These are phyloP conservation scores for Thelephora aurantiotincta DNA, from an alignment of 768 basidiomycete genomes.

Conservation along the genomic window DNA sequence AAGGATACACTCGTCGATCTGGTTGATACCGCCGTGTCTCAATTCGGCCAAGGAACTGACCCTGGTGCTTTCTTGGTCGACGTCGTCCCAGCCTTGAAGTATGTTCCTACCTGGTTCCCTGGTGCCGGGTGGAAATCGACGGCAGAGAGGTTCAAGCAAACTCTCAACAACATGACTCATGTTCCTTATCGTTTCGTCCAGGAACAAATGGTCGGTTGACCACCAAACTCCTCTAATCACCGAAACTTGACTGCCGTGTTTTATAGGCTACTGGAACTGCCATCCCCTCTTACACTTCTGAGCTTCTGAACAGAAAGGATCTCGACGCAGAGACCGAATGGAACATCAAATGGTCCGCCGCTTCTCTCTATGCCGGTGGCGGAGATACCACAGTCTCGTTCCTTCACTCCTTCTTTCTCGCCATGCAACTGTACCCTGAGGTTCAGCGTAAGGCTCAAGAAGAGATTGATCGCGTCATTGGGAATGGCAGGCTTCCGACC, in stretches of 20 bases:
- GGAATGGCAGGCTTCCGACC: conserved; percentile 1
- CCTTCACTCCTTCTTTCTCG: conserved; percentile 2
- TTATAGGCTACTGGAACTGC: conserved; percentile 9
- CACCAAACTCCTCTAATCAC: neutral
- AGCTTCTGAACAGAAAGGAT: conserved; percentile 10
- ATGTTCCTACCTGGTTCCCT: conserved; percentile 26
- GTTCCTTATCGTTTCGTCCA: conserved; percentile 20
- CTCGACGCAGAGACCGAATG: conserved; percentile 41
- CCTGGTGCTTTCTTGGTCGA: conserved; percentile 24
- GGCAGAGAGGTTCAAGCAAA: conserved; percentile 15
- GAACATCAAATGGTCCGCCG: conserved; percentile 48
- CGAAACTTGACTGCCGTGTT: neutral
- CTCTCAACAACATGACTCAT: conserved; percentile 8
- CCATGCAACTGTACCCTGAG: conserved; percentile 2
- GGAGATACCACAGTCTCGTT: neutral
- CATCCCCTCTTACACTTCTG: conserved; percentile 9
- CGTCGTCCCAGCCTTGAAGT: conserved; percentile 17
- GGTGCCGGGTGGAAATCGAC: conserved; percentile 21
- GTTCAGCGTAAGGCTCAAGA: conserved; percentile 2
- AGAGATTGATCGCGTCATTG: conserved; percentile 4
- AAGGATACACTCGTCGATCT: conserved; percentile 13
- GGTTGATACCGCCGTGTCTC: conserved; percentile 13
- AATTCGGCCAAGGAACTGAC: conserved; percentile 9
- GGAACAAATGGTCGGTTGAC: conserved; percentile 15
- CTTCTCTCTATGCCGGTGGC: conserved; percentile 11